Percentiles rank a stretch among this genome's conserved stretches.
Evolutionary conservation across 306 rosid species (phyloP).

Genomic region (Medicago lupulina): DNA sequence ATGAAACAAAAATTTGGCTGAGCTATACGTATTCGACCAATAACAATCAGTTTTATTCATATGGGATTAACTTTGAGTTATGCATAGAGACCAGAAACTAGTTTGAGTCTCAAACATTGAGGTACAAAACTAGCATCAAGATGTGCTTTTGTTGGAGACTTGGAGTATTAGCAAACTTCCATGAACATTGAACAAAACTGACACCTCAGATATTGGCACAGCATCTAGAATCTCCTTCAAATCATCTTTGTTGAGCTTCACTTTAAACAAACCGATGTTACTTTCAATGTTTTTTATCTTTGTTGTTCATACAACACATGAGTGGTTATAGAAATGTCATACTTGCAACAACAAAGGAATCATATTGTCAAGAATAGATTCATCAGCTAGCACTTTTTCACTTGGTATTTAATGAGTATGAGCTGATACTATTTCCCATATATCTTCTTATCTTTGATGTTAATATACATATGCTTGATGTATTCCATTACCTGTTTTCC

Average conservation of each 20-base stretch:
- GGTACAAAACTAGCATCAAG: conserved; percentile 2
- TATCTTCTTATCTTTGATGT: not conserved
- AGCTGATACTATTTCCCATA: not conserved
- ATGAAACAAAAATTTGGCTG: conserved; percentile 2
- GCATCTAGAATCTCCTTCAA: conserved; percentile 58
- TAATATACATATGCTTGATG: not conserved
- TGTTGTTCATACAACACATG: conserved; percentile 61
- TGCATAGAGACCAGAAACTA: not conserved
- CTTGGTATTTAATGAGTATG: too few relatives aligned
- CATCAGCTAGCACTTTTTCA: too few relatives aligned
- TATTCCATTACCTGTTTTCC: not conserved
- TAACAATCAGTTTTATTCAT: not conserved
- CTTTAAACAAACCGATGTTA: conserved; percentile 52
- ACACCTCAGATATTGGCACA: conserved; percentile 49
- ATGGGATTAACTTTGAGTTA: conserved; percentile 5
- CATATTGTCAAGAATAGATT: not conserved
- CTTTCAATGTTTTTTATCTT: conserved; percentile 61
- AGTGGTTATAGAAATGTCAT: conserved; percentile 23
- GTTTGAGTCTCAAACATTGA: not conserved
- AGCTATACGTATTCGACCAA: not conserved
- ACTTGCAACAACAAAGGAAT: not conserved
- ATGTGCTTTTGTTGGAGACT: conserved; percentile 41
- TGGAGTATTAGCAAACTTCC: conserved; percentile 72
- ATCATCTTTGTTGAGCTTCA: conserved; percentile 57
- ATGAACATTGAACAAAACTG: conserved; percentile 49